phyloP scores from a whole-genome alignment of 2,329 filamentous ascomycete genomes.

The Calonectria hawksworthii region DNA sequence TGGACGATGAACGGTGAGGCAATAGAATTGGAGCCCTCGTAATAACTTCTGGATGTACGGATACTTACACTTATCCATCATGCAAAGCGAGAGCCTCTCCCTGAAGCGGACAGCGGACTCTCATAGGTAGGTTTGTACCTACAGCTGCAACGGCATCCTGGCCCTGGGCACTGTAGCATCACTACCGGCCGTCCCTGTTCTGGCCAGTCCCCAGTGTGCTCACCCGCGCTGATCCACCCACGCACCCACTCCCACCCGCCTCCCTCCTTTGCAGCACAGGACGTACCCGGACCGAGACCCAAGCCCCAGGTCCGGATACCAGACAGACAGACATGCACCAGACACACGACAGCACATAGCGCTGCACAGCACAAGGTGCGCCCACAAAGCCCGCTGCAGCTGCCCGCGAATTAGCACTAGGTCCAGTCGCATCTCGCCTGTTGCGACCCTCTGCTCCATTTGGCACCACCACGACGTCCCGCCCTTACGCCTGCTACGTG shows the following conservation, averaged over 20 bases:
- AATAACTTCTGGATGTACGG: conserved; percentile 1
- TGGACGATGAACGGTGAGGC: background rate
- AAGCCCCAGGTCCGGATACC: background rate
- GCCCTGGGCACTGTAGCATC: conserved; percentile 8
- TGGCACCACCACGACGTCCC: background rate
- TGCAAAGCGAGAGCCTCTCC: background rate
- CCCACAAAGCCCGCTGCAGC: background rate
- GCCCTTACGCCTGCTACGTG: background rate
- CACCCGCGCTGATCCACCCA: background rate
- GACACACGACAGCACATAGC: background rate
- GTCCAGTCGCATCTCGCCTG: conserved; percentile 7
- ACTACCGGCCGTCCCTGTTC: background rate
- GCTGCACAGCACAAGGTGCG: background rate
- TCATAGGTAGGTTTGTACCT: conserved; percentile 2
- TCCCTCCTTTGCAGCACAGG: background rate
- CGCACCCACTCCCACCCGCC: background rate
- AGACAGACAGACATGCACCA: too few relatives aligned
- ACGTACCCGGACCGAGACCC: background rate
- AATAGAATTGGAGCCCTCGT: conserved; percentile 8
- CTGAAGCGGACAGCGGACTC: background rate
- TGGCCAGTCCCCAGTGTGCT: background rate
- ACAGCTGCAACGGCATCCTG: background rate
- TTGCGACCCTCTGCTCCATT: background rate
- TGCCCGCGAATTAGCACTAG: background rate
- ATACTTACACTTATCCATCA: background rate